Evolutionary conservation across 2,329 filamentous ascomycete species (phyloP).

Genomic region (Colletotrichum acutatum): DNA sequence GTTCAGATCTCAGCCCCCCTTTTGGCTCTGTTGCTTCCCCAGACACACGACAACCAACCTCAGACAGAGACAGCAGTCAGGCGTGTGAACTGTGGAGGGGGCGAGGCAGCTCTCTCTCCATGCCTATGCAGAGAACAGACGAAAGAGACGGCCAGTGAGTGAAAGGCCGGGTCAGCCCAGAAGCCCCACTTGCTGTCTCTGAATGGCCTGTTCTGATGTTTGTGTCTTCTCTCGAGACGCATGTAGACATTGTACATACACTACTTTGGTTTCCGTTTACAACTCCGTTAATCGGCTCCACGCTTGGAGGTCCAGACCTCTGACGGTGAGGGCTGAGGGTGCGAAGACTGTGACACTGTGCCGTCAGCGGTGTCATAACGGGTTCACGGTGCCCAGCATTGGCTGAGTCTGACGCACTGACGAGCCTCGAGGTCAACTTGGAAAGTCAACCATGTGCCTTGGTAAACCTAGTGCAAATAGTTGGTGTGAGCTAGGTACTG

Average conservation of each 20-base stretch:
- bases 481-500: background rate
- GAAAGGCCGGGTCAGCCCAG: background rate
- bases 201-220: constrained; percentile 11
- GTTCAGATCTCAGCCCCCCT: background rate
- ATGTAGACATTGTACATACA: background rate
- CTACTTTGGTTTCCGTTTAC: constrained; percentile 1
- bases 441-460: background rate
- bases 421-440: background rate
- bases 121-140: background rate
- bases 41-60: background rate
- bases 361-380: constrained; percentile 25
- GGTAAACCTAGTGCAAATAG: background rate
- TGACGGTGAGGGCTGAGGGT: background rate
- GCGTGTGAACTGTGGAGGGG: background rate
- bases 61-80: background rate
- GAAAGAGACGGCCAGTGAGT: background rate
- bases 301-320: background rate
- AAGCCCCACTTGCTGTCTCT: constrained; percentile 10
- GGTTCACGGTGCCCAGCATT: background rate
- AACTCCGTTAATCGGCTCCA: background rate
- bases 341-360: constrained; percentile 13
- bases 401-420: constrained; percentile 20
- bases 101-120: background rate
- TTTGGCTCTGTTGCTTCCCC: background rate
- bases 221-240: background rate